phyloP scores from a whole-genome alignment of 192 early-diverging fungal species.

The Coemansia sp. region DNA sequence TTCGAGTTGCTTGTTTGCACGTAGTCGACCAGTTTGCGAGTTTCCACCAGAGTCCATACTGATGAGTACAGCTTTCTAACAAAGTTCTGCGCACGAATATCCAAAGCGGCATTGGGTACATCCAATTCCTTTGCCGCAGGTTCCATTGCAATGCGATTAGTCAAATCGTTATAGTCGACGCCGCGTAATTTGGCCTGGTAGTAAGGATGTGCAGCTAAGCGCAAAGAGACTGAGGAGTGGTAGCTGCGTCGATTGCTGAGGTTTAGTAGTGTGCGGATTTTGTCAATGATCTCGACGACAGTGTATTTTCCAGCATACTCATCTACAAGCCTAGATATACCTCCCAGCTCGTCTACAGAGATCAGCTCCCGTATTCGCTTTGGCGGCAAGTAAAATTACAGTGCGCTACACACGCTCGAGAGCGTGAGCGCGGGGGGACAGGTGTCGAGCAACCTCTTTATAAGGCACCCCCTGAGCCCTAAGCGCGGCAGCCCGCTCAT shows the following conservation, averaged over 20 bases:
- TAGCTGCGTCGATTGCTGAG: not conserved
- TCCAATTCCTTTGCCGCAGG: not conserved
- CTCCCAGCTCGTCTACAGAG: not conserved
- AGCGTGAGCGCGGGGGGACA: not conserved
- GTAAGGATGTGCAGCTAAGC: not conserved
- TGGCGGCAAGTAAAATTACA: not conserved
- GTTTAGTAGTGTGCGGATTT: not conserved
- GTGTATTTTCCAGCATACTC: not conserved
- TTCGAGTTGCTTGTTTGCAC: not conserved
- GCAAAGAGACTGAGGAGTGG: not conserved
- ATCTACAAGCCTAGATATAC: not conserved
- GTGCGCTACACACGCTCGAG: not conserved
- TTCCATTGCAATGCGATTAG: not conserved
- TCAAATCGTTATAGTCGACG: not conserved
- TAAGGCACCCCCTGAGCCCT: not conserved
- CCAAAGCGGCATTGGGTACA: too few relatives aligned
- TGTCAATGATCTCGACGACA: not conserved
- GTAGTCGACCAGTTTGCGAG: too few relatives aligned
- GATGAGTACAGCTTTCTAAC: too few relatives aligned
- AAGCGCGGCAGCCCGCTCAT: not conserved
- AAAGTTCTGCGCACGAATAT: too few relatives aligned
- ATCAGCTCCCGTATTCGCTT: not conserved
- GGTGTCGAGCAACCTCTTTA: not conserved
- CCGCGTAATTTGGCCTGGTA: not conserved
- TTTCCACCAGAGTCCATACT: too few relatives aligned